Percentiles rank a stretch among this genome's conserved stretches.
These are phyloP conservation scores for Phlyctochytrium arcticum DNA, from an alignment of 192 early-diverging fungal genomes.

Conservation along the genomic window DNA sequence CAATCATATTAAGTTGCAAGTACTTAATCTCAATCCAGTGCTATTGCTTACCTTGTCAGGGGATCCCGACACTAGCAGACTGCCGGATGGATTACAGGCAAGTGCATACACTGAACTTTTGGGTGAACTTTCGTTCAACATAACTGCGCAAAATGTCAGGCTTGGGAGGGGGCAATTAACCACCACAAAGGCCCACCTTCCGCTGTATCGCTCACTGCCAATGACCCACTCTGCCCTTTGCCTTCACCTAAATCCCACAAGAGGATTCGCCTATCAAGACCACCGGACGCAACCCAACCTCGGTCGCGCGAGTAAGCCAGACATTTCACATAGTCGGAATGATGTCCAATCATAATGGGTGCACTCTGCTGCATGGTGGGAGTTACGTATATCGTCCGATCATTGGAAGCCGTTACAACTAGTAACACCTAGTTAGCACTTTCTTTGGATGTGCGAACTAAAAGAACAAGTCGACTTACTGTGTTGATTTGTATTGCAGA, in stretches of 20 bases:
- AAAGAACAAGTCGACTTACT: slow-evolving; percentile 43
- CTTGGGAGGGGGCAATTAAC: background rate
- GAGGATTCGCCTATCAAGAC: slow-evolving; percentile 80
- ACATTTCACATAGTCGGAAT: slow-evolving; percentile 89
- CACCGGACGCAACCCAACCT: slow-evolving; percentile 83
- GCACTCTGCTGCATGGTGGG: slow-evolving; percentile 19
- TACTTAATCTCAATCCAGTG: background rate
- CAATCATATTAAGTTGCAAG: background rate
- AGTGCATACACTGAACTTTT: slow-evolving; percentile 84
- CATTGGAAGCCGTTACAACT: slow-evolving; percentile 87
- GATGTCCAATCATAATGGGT: slow-evolving; percentile 67
- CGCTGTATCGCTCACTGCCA: slow-evolving; percentile 8
- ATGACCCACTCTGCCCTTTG: slow-evolving; percentile 9
- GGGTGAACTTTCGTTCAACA: slow-evolving; percentile 43
- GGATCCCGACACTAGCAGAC: slow-evolving; percentile 81
- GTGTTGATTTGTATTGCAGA: slow-evolving; percentile 59
- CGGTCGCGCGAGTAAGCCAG: slow-evolving; percentile 70
- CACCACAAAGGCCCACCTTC: slow-evolving; percentile 14
- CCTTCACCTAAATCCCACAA: slow-evolving; percentile 85
- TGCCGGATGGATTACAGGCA: slow-evolving; percentile 73
- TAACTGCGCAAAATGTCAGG: background rate
- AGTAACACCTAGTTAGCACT: slow-evolving; percentile 21
- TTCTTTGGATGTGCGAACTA: background rate
- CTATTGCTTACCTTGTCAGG: slow-evolving; percentile 68
- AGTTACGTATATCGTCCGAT: slow-evolving; percentile 75